A percentile compares a stretch with the other conserved stretches of the same genome.
These are phyloP conservation scores for Magnusiomyces tetraspermus DNA, from an alignment of 1,139 yeast species.

Conservation along the genomic window DNA sequence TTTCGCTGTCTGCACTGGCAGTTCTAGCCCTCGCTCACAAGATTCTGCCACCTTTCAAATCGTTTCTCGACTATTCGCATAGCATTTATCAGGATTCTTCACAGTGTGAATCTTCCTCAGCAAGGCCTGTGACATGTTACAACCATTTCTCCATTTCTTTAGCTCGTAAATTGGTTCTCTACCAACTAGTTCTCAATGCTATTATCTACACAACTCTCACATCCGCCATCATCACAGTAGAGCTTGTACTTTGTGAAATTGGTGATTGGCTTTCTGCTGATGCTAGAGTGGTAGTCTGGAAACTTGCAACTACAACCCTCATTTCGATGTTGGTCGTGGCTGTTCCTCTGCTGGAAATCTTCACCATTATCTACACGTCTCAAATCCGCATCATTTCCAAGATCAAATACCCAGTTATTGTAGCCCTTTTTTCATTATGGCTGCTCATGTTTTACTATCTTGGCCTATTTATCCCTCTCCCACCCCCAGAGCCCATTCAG, in stretches of 20 bases:
- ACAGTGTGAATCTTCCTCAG: not conserved
- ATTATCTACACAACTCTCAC: slow-evolving; percentile 12
- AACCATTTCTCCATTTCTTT: not conserved
- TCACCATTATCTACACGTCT: slow-evolving; percentile 13
- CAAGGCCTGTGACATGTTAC: not conserved
- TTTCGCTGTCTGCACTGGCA: slow-evolving; percentile 10
- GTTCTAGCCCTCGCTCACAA: slow-evolving; percentile 11
- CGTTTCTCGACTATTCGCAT: not conserved
- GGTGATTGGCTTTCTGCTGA: slow-evolving; percentile 28
- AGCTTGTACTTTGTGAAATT: slow-evolving; percentile 36
- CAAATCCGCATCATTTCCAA: slow-evolving; percentile 6
- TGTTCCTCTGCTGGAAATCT: slow-evolving; percentile 31
- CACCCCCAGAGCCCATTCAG: slow-evolving; percentile 14
- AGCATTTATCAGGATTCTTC: not conserved
- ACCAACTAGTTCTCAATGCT: slow-evolving; percentile 9
- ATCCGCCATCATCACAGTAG: slow-evolving; percentile 24
- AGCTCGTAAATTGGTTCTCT: not conserved
- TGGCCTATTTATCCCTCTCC: slow-evolving; percentile 30
- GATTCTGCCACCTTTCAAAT: slow-evolving; percentile 5
- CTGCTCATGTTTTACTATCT: slow-evolving; percentile 27
- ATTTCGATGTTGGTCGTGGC: slow-evolving; percentile 29
- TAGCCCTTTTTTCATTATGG: slow-evolving; percentile 24
- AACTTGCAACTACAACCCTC: slow-evolving; percentile 25
- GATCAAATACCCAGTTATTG: slow-evolving; percentile 16
- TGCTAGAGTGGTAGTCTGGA: slow-evolving; percentile 30